Conservation (phyloP, 2,329 filamentous ascomycete species). For the Botrytis squamosa region DNA sequence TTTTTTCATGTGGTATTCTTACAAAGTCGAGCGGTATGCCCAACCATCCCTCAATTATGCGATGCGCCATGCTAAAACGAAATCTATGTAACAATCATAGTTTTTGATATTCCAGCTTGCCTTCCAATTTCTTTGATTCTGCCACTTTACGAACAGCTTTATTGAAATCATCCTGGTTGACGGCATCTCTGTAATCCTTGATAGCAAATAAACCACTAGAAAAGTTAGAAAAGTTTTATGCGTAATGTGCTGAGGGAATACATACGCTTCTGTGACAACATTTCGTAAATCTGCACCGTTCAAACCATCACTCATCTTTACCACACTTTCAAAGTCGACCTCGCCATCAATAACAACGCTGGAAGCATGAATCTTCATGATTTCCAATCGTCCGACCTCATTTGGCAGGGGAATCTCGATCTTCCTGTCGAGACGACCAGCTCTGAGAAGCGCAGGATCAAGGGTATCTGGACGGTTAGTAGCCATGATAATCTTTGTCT, state of each 20-base stretch:
- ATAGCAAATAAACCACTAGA: slow-evolving; percentile 89
- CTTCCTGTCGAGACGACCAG: slow-evolving; percentile 92
- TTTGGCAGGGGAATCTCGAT: slow-evolving; percentile 97
- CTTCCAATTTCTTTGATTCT: slow-evolving; percentile 96
- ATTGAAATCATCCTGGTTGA: slow-evolving; percentile 99
- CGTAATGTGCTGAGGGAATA: slow-evolving; percentile 34
- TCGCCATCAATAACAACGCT: slow-evolving; percentile 89
- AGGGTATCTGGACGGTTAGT: slow-evolving; percentile 97
- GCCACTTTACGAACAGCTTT: slow-evolving; percentile 97
- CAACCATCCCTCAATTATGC: slow-evolving; percentile 28
- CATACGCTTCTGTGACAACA: slow-evolving; percentile 97
- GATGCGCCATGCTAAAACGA: slow-evolving; percentile 34
- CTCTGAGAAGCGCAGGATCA: slow-evolving; percentile 87
- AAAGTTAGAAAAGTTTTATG: slow-evolving; percentile 23
- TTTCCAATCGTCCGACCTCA: slow-evolving; percentile 92
- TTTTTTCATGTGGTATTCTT: slow-evolving; percentile 34
- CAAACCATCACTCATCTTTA: slow-evolving; percentile 99
- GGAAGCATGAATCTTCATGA: slow-evolving; percentile 93
- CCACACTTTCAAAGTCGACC: slow-evolving; percentile 97
- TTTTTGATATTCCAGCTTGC: slow-evolving; percentile 97
- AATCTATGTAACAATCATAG: slow-evolving; percentile 52
- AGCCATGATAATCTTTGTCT: slow-evolving; percentile 99
- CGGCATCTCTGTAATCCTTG: slow-evolving; percentile 93
- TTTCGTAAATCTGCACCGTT: slow-evolving; percentile 98
- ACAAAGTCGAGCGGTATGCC: slow-evolving; percentile 33